A percentile compares a stretch with the other conserved stretches of the same genome.
Conservation (phyloP, 257 asterid species). For the Capsicum baccatum region DNA sequence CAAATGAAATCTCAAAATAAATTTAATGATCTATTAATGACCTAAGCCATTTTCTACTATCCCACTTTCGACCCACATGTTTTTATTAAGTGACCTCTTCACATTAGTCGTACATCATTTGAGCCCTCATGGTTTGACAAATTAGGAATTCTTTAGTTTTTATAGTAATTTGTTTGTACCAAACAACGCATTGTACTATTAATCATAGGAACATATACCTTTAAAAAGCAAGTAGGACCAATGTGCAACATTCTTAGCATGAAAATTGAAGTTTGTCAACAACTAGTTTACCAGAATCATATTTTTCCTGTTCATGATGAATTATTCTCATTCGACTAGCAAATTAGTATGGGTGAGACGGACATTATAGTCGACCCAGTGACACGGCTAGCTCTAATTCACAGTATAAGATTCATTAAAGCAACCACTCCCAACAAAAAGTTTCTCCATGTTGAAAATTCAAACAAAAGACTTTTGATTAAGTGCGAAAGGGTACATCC, state of each 20-base stretch:
- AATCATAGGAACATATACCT: neutral
- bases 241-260: neutral
- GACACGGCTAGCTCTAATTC: too few relatives aligned
- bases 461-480: neutral
- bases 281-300: neutral
- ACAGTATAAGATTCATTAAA: neutral
- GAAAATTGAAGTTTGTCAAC: neutral
- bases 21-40: too few relatives aligned
- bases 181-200: neutral
- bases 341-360: neutral
- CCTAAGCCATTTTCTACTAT: neutral
- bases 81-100: neutral
- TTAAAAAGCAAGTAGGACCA: neutral
- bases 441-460: too few relatives aligned
- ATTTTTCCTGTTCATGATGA: neutral
- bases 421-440: too few relatives aligned
- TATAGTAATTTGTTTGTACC: neutral
- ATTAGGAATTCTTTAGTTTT: neutral
- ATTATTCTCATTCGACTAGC: neutral
- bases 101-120: neutral
- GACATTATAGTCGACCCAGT: neutral
- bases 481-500: neutral
- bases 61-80: neutral
- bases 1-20: too few relatives aligned
- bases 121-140: neutral